A percentile compares a stretch with the other conserved stretches of the same genome.
Evolutionary conservation across 108 stramenopile genomes (phyloP).

Genomic region (Nitzschia sp.): DNA sequence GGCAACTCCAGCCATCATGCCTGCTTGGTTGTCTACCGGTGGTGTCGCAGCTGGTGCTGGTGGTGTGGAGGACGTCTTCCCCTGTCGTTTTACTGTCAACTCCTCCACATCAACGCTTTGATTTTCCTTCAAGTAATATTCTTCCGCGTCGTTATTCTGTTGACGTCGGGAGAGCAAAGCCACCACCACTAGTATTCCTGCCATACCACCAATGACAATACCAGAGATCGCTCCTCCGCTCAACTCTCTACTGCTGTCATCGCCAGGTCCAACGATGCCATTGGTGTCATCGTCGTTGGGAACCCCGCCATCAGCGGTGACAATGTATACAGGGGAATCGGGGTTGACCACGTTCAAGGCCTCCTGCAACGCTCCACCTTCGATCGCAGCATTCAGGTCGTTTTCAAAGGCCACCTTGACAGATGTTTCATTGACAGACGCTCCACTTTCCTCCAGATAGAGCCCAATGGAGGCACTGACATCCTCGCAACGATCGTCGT

Average conservation of each 20-base stretch:
- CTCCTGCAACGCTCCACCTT: slow-evolving; percentile 24
- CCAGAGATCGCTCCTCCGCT: slow-evolving; percentile 47
- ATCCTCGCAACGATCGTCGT: slow-evolving; percentile 21
- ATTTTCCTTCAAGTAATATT: slow-evolving; percentile 10
- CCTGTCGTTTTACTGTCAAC: not conserved
- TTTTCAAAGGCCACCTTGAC: slow-evolving; percentile 11
- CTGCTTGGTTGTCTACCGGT: not conserved
- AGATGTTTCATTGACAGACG: slow-evolving; percentile 5
- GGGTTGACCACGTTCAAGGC: slow-evolving; percentile 25
- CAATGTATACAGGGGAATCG: slow-evolving; percentile 34
- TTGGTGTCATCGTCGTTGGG: not conserved
- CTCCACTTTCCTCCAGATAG: slow-evolving; percentile 1
- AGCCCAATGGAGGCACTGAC: slow-evolving; percentile 21
- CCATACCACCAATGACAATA: slow-evolving; percentile 40
- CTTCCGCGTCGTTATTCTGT: not conserved
- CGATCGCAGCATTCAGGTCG: slow-evolving; percentile 26
- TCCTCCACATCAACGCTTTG: not conserved
- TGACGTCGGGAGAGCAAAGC: not conserved
- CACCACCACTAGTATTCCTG: slow-evolving; percentile 19
- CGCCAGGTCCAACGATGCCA: not conserved
- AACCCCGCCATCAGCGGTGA: slow-evolving; percentile 6
- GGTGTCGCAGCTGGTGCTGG: not conserved
- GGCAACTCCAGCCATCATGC: slow-evolving; percentile 15
- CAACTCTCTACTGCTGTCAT: not conserved
- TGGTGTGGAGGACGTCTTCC: not conserved